Percentiles rank a stretch among this genome's conserved stretches.
phyloP scores from a whole-genome alignment of 2,329 filamentous ascomycete species.

The Lizonia empirigonia region DNA sequence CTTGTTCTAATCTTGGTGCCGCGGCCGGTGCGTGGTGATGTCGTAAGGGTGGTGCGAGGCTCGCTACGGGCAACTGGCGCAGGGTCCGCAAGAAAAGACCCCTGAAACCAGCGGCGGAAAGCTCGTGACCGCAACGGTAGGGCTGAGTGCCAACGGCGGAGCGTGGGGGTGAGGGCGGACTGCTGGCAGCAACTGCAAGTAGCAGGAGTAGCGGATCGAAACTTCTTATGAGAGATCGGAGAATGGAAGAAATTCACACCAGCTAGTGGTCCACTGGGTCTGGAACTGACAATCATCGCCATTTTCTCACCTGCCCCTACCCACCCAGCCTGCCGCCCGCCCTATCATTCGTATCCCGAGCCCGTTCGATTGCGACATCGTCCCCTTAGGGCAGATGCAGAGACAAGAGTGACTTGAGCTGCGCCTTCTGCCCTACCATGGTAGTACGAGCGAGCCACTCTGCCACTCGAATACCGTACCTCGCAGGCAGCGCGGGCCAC shows the following conservation, averaged over 20 bases:
- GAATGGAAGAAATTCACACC: not conserved
- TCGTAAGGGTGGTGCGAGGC: not conserved
- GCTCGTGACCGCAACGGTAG: constrained; percentile 9
- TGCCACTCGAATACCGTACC: not conserved
- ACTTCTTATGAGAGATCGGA: constrained; percentile 15
- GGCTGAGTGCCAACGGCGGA: constrained; percentile 17
- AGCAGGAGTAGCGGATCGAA: constrained; percentile 14
- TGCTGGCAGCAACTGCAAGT: not conserved
- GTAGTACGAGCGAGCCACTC: not conserved
- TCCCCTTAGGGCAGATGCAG: constrained; percentile 1
- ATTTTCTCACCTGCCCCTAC: constrained; percentile 3
- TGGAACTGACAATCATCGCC: too few relatives aligned
- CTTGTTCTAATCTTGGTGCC: constrained; percentile 2
- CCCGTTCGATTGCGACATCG: constrained; percentile 17
- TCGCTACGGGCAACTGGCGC: constrained; percentile 17
- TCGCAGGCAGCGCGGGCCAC: constrained; percentile 4
- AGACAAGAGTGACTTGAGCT: constrained; percentile 5
- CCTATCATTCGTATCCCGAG: constrained; percentile 3
- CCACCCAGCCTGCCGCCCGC: constrained; percentile 9
- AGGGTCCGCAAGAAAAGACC: constrained; percentile 5
- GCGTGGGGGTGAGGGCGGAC: constrained; percentile 6
- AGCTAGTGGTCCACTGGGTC: constrained; percentile 6
- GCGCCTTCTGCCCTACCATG: not conserved
- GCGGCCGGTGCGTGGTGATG: constrained; percentile 10
- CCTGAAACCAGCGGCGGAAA: constrained; percentile 3